Evolutionary conservation across 495 filamentous ascomycete genomes (phyloP).

Genomic region (Trypethelium eluteriae): DNA sequence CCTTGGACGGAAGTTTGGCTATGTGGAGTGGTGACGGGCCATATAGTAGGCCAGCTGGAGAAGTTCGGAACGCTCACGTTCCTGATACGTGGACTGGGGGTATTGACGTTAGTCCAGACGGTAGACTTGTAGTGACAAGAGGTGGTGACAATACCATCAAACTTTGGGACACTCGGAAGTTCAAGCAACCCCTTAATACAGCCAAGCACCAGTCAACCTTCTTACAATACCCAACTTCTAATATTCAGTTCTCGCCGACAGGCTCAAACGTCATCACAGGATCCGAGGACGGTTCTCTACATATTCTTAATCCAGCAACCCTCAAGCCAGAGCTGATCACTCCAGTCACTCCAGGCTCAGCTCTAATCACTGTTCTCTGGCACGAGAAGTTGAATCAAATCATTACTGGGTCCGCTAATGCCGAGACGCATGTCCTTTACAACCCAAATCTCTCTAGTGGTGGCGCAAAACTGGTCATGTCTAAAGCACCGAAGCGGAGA

Average conservation of each 20-base stretch:
- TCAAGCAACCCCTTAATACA: constrained; percentile 76
- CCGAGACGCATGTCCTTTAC: constrained; percentile 82
- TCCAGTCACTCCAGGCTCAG: constrained; percentile 71
- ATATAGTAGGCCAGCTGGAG: constrained; percentile 73
- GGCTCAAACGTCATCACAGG: constrained; percentile 79
- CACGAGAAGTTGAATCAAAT: constrained; percentile 95
- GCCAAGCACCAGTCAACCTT: constrained; percentile 77
- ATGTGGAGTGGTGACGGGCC: constrained; percentile 90
- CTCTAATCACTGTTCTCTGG: constrained; percentile 81
- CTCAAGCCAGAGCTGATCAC: constrained; percentile 76
- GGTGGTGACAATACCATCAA: constrained; percentile 80
- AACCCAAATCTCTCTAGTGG: constrained; percentile 66
- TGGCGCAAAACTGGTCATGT: constrained; percentile 84
- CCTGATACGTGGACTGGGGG: constrained; percentile 86
- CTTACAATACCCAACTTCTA: constrained; percentile 69
- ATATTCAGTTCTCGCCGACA: constrained; percentile 81
- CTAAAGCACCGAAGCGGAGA: constrained; percentile 82
- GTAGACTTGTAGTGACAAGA: constrained; percentile 76
- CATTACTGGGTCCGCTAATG: constrained; percentile 82
- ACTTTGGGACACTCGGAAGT: constrained; percentile 94
- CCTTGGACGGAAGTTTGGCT: constrained; percentile 80
- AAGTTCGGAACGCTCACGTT: constrained; percentile 77
- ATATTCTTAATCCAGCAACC: constrained; percentile 89
- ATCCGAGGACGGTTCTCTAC: constrained; percentile 75
- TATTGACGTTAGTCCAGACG: constrained; percentile 85